Base-by-base conservation (phyloP, 208 protist species). In the Acanthamoeba castellanii region DNA sequence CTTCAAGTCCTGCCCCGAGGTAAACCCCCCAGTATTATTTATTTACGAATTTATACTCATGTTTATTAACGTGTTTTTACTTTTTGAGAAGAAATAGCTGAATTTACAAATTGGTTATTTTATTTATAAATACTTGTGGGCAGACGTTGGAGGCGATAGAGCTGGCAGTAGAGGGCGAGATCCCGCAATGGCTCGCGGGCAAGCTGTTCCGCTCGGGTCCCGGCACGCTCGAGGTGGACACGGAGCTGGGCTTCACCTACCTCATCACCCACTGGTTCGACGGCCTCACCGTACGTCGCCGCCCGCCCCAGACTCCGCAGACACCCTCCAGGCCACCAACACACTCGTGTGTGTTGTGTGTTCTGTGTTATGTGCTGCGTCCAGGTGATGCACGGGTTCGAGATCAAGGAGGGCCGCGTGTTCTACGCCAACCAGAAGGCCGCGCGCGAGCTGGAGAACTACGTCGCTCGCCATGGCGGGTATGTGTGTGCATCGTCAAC, bases 1-100 rank as follows among this genome's bases (percentile, higher is more conserved):
- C 37, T 82, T 82, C 74, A 82, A 82, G 74, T 42, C 32, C n/a
- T 82, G 74, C 74, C 74, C 74, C n/a, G 74, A 82, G 74, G 74
- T 82, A 1, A 20, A 0, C 70, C 13, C n/a, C 37, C 8, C 22
- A 25, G n/a, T 74, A 37, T 34, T 74, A 8, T 74, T 37, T 13
- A 0, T 74, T 37, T 8, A 34, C 9, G 1, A 1, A 42, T 32
- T 76, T 76, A 34, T 76, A 22, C 8, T 76, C 18, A 2, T 72
- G 1, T 72, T 34, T 14, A 37, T 34, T 14, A 34, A 70, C 14
- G 20, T 70, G 3, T 70, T 70, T 18, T 34, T 27, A 70, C 3
- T 25, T 34, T 32, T 70, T 27, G 64, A 18, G 14, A 34, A 70
- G 4, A 30, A 76, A 18, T 76, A 45, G 37, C 34, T 37, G 37